Percentiles rank a stretch among this genome's conserved stretches.
These are phyloP conservation scores for Boletus reticuloceps DNA, from an alignment of 768 basidiomycete genomes.

Conservation along the genomic window DNA sequence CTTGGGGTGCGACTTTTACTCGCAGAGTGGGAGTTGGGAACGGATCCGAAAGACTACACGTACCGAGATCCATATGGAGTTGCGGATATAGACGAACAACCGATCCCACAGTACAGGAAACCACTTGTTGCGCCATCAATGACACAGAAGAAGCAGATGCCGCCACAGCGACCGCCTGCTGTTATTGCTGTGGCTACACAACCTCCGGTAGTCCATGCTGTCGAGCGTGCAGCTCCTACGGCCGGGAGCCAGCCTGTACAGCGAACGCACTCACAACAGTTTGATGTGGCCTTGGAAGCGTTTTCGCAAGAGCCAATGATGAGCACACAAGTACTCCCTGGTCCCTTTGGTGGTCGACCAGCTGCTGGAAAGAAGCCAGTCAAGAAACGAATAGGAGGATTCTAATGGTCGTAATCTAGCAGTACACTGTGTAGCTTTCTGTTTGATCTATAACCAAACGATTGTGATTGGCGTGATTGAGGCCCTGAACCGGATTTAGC, in stretches of 20 bases:
- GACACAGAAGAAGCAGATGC: slow-evolving; percentile 22
- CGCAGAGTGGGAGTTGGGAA: slow-evolving; percentile 64
- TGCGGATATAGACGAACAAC: slow-evolving; percentile 17
- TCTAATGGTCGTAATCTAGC: slow-evolving; percentile 39
- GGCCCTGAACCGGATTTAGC: slow-evolving; percentile 16
- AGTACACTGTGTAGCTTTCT: not conserved
- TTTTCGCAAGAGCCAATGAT: slow-evolving; percentile 45
- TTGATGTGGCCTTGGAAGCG: slow-evolving; percentile 3
- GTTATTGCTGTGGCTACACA: slow-evolving; percentile 33
- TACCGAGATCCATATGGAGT: slow-evolving; percentile 57
- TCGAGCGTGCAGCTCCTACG: not conserved
- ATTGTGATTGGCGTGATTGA: slow-evolving; percentile 1
- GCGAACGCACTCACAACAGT: slow-evolving; percentile 17
- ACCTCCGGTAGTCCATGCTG: slow-evolving; percentile 13
- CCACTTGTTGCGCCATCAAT: not conserved
- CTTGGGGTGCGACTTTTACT: slow-evolving; percentile 62
- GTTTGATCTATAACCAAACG: not conserved
- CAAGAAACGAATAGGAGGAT: slow-evolving; percentile 76
- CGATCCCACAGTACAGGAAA: slow-evolving; percentile 14
- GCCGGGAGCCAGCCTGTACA: slow-evolving; percentile 12
- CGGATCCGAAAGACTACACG: slow-evolving; percentile 46
- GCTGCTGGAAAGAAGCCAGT: slow-evolving; percentile 42
- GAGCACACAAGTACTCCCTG: slow-evolving; percentile 72
- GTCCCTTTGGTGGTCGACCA: slow-evolving; percentile 66
- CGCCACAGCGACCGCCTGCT: slow-evolving; percentile 38